A percentile compares a stretch with the other conserved stretches of the same genome.
phyloP scores from a whole-genome alignment of 805 yeast species.

The Metschnikowia borealis region DNA sequence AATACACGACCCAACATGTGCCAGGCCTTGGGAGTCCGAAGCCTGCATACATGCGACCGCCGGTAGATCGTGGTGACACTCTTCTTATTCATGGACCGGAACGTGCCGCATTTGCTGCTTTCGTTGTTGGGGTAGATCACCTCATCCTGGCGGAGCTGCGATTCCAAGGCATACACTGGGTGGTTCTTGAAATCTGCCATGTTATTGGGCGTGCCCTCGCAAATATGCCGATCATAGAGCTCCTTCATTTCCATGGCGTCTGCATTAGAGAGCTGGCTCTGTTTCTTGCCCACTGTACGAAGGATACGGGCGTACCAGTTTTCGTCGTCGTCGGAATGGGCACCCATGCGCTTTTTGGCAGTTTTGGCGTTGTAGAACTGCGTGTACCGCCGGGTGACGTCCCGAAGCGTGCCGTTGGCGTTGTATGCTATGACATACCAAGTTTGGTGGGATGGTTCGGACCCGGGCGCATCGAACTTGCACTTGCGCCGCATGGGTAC shows the following conservation, averaged over 20 bases:
- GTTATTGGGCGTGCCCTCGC: constrained; percentile 86
- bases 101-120: constrained; percentile 59
- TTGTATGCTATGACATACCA: constrained; percentile 80
- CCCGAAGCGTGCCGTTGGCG: constrained; percentile 58
- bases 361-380: constrained; percentile 68
- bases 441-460: constrained; percentile 54
- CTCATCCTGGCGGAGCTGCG: constrained; percentile 70
- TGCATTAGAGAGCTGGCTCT: constrained; percentile 23
- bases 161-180: constrained; percentile 78
- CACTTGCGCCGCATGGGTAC: constrained; percentile 49
- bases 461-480: constrained; percentile 68
- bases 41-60: constrained; percentile 56
- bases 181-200: constrained; percentile 81
- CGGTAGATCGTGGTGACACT: constrained; percentile 58
- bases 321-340: constrained; percentile 48
- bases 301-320: constrained; percentile 59
- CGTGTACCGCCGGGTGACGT: constrained; percentile 82
- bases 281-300: constrained; percentile 24
- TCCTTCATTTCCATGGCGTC: constrained; percentile 60
- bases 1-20: constrained; percentile 73
- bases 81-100: constrained; percentile 35
- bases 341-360: constrained; percentile 64
- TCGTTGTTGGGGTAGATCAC: constrained; percentile 62
- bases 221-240: constrained; percentile 54
- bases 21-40: constrained; percentile 83